These are phyloP conservation scores for Debaryomycetaceae sp. DNA, from an alignment of 1,139 yeast genomes.

Conservation along the genomic window DNA sequence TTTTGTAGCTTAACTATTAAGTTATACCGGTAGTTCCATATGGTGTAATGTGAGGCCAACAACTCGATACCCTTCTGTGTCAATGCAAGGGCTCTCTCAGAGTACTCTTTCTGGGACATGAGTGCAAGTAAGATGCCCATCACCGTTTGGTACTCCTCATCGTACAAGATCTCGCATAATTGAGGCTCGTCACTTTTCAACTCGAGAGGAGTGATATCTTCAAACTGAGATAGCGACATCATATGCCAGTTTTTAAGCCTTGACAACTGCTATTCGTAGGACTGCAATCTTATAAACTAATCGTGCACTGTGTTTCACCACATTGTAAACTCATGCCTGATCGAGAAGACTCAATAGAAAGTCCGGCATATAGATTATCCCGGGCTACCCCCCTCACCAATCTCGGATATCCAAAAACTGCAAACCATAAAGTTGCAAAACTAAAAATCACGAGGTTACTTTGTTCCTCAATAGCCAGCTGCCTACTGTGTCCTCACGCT, in stretches of 20 bases:
- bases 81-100: constrained; percentile 66
- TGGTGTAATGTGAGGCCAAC: constrained; percentile 89
- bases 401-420: no score
- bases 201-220: constrained; percentile 38
- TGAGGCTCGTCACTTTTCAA: constrained; percentile 45
- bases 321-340: no score
- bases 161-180: constrained; percentile 74
- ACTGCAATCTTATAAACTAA: no score
- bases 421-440: no score
- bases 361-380: no score
- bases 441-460: no score
- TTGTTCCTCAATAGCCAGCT: no score
- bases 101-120: constrained; percentile 55
- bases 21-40: constrained; percentile 76
- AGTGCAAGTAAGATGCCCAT: constrained; percentile 64
- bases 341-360: no score
- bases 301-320: no score
- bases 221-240: constrained; percentile 24
- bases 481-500: background rate
- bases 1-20: constrained; percentile 41
- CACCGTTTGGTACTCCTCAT: constrained; percentile 59
- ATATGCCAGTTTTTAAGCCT: no score
- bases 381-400: no score
- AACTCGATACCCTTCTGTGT: constrained; percentile 59
- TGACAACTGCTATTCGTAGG: no score